Evolutionary conservation across 1,139 yeast genomes (phyloP), one percentile per base, ranked within the genome.

Genomic region (Zhuliangozyma parablackwelliae): DNA sequence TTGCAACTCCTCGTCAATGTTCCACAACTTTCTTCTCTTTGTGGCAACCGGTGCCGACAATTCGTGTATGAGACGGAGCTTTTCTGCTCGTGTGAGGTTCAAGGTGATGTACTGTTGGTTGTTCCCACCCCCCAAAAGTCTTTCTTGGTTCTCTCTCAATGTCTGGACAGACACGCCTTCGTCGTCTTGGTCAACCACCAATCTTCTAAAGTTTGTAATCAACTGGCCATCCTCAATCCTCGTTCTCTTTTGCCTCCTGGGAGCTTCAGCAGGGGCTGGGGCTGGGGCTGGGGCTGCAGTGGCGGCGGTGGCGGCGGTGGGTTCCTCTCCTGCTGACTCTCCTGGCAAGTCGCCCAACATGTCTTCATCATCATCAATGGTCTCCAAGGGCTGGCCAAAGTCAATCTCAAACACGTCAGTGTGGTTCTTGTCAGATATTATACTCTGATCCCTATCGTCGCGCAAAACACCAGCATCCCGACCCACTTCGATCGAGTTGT

Each of bases 401-500:
- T 52, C 63, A 21, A 61, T 48, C 21, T 56, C 60, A 39, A 49
- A 41, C 11, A 47, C 47, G 12, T 48, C 36, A 9, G 39, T 47
- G 26, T 44, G 41, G 13, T 31, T 47, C 34, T 49, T 57, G 23
- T 56, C 49, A 32, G 60, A 62, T 31, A 64, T 47, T 28, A 64
- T 46, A 23, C 66, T 57, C 32, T 20, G 54, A 23, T 33, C 42
- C 16, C 43, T 35, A 5, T 37, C 42, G 20, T 40, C 39, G 2
- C 42, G 44, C 29, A 44, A 44, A 4, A 48, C 45, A 26, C 54
- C 51, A 3, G 58, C 69, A 35, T 69, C 65, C 53, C 80, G 63
- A 3, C 79, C 80, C 16, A 69, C 52, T 51, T 77, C 81, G 16
- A 75, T 65, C 3, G 76, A 69, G 33, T 48, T 43, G 42, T 72